phyloP scores from a whole-genome alignment of 768 basidiomycete genomes.

The Hypsizygus marmoreus region DNA sequence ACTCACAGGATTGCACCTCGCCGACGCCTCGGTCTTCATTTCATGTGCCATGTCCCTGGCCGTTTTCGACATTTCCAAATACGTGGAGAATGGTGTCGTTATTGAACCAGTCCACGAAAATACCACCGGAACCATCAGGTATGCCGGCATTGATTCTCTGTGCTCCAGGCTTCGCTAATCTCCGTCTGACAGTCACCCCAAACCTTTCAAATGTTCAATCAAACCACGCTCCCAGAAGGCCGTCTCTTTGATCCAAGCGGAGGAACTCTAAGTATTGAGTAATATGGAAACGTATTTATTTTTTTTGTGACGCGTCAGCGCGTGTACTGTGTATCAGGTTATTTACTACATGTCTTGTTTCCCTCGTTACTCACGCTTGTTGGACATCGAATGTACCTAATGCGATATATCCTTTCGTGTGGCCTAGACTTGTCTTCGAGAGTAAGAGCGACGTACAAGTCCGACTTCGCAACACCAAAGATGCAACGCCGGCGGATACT shows the following conservation, averaged over 20 bases:
- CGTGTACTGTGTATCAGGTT: slow-evolving; percentile 15
- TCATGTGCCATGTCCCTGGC: slow-evolving; percentile 53
- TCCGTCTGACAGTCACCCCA: slow-evolving; percentile 50
- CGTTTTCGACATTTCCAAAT: slow-evolving; percentile 52
- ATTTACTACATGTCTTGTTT: slow-evolving; percentile 40
- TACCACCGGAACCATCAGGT: slow-evolving; percentile 69
- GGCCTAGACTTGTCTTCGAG: slow-evolving; percentile 6
- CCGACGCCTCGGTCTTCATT: slow-evolving; percentile 55
- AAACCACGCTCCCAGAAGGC: slow-evolving; percentile 63
- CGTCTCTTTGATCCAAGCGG: slow-evolving; percentile 51
- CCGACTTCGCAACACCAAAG: slow-evolving; percentile 3
- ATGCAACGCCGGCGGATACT: background rate
- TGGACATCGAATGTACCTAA: slow-evolving; percentile 21
- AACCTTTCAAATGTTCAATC: slow-evolving; percentile 61
- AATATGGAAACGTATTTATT: slow-evolving; percentile 13
- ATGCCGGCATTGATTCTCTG: slow-evolving; percentile 4
- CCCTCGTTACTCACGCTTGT: slow-evolving; percentile 21
- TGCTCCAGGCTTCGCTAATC: slow-evolving; percentile 1
- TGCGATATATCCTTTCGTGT: slow-evolving; percentile 15
- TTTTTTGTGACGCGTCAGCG: slow-evolving; percentile 5
- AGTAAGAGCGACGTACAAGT: slow-evolving; percentile 3
- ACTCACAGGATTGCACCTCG: slow-evolving; percentile 51
- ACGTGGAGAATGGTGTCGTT: slow-evolving; percentile 42
- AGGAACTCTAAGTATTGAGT: slow-evolving; percentile 27
- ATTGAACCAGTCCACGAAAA: slow-evolving; percentile 57